These are phyloP conservation scores for Jaltomata sinuosa DNA, from an alignment of 257 asterid species.

Conservation along the genomic window DNA sequence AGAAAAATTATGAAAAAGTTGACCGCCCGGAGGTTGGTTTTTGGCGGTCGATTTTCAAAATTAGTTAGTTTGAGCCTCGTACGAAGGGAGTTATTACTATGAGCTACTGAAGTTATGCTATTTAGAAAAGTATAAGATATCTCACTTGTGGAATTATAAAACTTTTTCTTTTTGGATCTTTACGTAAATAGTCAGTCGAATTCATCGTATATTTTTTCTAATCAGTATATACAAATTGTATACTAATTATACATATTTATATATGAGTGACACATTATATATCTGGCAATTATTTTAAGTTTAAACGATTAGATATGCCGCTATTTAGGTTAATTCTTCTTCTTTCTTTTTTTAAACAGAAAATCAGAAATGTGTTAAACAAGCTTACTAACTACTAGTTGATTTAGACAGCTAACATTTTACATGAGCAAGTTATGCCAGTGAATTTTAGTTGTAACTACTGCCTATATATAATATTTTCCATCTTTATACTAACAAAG, in stretches of 20 bases:
- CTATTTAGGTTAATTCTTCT: neutral
- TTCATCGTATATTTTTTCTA: neutral
- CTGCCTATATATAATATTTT: neutral
- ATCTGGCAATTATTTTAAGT: neutral
- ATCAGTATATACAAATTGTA: neutral
- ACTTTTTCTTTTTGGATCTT: neutral
- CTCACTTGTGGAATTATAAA: neutral
- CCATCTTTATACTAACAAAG: neutral
- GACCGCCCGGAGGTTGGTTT: no score
- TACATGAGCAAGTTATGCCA: neutral
- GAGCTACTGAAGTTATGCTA: neutral
- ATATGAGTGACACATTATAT: neutral
- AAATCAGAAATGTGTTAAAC: neutral
- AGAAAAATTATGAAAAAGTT: no score
- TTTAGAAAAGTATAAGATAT: neutral
- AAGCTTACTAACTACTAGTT: no score
- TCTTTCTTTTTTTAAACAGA: neutral
- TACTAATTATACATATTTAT: neutral
- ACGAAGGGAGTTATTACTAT: neutral
- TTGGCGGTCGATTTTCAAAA: neutral
- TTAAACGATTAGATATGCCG: neutral
- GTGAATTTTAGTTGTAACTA: slow-evolving; percentile 4
- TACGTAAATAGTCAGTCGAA: neutral
- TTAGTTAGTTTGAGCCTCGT: fast-evolving
- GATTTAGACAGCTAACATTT: neutral